Evolutionary conservation across 2,329 filamentous ascomycete genomes (phyloP).

Genomic region (Alternaria viburni): DNA sequence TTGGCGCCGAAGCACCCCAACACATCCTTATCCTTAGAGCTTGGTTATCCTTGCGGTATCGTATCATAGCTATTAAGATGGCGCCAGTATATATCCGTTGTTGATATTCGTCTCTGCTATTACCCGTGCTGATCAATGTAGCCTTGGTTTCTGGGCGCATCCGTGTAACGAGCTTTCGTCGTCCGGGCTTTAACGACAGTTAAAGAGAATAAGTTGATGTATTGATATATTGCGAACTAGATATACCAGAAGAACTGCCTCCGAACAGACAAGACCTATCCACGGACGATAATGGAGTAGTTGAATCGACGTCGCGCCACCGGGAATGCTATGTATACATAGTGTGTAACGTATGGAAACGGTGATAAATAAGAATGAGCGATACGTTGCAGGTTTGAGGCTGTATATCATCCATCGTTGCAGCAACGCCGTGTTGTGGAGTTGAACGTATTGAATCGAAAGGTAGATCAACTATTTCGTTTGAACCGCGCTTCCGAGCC

Average conservation of each 20-base stretch:
- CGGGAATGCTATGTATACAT: background rate
- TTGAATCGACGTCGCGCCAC: background rate
- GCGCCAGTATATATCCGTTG: too few species aligned
- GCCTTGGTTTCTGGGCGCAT: too few species aligned
- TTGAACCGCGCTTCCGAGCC: background rate
- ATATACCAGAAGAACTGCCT: background rate
- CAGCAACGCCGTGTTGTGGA: background rate
- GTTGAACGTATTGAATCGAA: accelerated
- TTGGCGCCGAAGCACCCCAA: background rate
- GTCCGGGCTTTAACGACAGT: too few species aligned
- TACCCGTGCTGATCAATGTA: too few species aligned
- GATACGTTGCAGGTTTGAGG: background rate
- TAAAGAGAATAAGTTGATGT: too few species aligned
- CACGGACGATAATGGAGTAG: background rate
- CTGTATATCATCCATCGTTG: background rate
- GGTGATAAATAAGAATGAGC: background rate
- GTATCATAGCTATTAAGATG: too few species aligned
- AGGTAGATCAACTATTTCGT: background rate
- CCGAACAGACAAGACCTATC: too few species aligned
- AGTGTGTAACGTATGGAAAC: background rate
- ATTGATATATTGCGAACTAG: background rate
- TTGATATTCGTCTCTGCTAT: too few species aligned
- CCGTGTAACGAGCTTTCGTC: too few species aligned
- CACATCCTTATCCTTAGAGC: too few species aligned
- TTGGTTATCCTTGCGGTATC: too few species aligned